phyloP scores from a whole-genome alignment of 2,329 filamentous ascomycete genomes.

The Penicillium sp. region DNA sequence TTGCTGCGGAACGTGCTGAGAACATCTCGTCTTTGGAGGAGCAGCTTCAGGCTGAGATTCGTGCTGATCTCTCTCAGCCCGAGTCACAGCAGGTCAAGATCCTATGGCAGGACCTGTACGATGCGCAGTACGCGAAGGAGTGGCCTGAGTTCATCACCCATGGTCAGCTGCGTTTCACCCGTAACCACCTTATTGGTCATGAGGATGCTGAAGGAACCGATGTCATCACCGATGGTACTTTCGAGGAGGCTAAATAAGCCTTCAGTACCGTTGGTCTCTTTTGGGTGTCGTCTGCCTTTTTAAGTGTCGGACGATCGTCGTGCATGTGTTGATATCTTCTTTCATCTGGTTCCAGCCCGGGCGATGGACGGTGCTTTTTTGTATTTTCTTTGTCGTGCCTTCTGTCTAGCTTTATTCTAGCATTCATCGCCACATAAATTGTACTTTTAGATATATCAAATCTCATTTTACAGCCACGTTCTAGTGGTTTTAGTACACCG shows the following conservation, averaged over 20 bases:
- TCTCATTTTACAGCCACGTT: slow-evolving; percentile 11
- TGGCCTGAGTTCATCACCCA: slow-evolving; percentile 50
- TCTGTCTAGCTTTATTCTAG: slow-evolving; percentile 13
- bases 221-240: slow-evolving; percentile 22
- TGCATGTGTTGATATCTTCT: slow-evolving; percentile 17
- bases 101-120: slow-evolving; percentile 49
- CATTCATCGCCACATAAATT: slow-evolving; percentile 26
- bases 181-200: slow-evolving; percentile 39
- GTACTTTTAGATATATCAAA: slow-evolving; percentile 30
- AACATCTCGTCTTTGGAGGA: slow-evolving; percentile 27
- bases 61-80: slow-evolving; percentile 28
- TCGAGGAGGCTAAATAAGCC: slow-evolving; percentile 8
- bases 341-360: slow-evolving; percentile 12
- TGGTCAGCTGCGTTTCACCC: slow-evolving; percentile 41
- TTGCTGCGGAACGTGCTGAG: slow-evolving; percentile 23
- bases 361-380: slow-evolving; percentile 15
- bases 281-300: background rate
- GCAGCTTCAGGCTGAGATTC: slow-evolving; percentile 32
- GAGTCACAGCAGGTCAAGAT: slow-evolving; percentile 44
- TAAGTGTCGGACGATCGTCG: slow-evolving; percentile 10
- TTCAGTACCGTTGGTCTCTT: background rate
- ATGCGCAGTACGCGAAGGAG: slow-evolving; percentile 43
- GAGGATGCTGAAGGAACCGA: slow-evolving; percentile 24
- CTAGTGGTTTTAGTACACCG: background rate
- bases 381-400: slow-evolving; percentile 15